A percentile compares a stretch with the other conserved stretches of the same genome.
Evolutionary conservation across 306 rosid species (phyloP).

Genomic region (Cucurbita maxima): DNA sequence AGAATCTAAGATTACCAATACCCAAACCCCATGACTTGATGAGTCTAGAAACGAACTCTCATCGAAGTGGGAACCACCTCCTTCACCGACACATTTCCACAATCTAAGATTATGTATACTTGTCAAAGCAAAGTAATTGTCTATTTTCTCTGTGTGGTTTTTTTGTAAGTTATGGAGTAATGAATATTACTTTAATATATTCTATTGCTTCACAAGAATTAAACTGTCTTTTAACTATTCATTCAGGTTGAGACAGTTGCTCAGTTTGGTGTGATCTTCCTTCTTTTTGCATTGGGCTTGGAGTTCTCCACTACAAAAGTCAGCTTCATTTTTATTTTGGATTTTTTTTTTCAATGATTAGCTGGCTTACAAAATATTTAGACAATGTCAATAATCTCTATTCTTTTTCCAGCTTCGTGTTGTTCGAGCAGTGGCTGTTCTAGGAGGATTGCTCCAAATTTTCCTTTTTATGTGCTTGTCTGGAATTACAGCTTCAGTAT

Average conservation of each 20-base stretch:
- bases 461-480: constrained; percentile 81
- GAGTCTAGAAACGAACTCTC: background rate
- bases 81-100: background rate
- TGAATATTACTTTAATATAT: background rate
- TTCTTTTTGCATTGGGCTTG: constrained; percentile 89
- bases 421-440: constrained; percentile 88
- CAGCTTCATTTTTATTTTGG: background rate
- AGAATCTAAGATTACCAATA: background rate
- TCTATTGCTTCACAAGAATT: background rate
- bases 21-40: background rate
- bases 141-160: background rate
- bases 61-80: background rate
- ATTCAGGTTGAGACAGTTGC: constrained; percentile 96
- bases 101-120: background rate
- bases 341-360: constrained; percentile 7
- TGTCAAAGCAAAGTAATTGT: background rate
- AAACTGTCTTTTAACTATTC: background rate
- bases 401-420: constrained; percentile 44
- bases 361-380: background rate
- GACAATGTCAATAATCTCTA: background rate
- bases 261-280: constrained; percentile 96
- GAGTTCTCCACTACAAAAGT: constrained; percentile 89
- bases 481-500: constrained; percentile 82
- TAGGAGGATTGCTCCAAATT: constrained; percentile 91
- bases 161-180: background rate